phyloP scores from a whole-genome alignment of 2,329 filamentous ascomycete species.

The Botrytis porri region DNA sequence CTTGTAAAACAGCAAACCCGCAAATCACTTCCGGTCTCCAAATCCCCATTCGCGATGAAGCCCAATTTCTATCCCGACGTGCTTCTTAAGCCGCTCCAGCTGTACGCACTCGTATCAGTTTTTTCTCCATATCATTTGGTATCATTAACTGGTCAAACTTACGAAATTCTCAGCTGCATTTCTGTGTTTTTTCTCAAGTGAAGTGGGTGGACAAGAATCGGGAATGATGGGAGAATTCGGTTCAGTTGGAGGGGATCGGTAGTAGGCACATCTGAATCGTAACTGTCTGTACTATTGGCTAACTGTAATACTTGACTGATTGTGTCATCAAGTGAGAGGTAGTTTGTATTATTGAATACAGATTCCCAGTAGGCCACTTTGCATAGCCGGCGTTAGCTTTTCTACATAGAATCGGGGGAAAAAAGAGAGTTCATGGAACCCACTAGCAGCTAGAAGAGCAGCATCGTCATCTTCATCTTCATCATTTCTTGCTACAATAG shows the following conservation, averaged over 20 bases:
- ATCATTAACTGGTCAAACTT: neutral
- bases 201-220: neutral
- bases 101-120: neutral
- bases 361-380: neutral
- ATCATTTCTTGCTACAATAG: neutral
- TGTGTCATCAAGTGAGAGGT: neutral
- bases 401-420: too few relatives aligned
- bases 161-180: neutral
- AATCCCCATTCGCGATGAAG: neutral
- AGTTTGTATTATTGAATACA: neutral
- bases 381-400: accelerated
- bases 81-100: neutral
- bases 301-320: neutral
- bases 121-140: neutral
- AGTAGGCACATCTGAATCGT: neutral
- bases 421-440: neutral
- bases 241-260: neutral
- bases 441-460: neutral
- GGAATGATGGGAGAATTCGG: neutral
- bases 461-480: neutral
- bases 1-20: too few relatives aligned
- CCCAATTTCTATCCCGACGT: neutral
- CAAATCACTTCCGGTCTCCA: neutral
- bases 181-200: neutral
- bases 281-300: neutral